These are phyloP conservation scores for Apium graveolens DNA, from an alignment of 129 eudicot species.

Conservation along the genomic window DNA sequence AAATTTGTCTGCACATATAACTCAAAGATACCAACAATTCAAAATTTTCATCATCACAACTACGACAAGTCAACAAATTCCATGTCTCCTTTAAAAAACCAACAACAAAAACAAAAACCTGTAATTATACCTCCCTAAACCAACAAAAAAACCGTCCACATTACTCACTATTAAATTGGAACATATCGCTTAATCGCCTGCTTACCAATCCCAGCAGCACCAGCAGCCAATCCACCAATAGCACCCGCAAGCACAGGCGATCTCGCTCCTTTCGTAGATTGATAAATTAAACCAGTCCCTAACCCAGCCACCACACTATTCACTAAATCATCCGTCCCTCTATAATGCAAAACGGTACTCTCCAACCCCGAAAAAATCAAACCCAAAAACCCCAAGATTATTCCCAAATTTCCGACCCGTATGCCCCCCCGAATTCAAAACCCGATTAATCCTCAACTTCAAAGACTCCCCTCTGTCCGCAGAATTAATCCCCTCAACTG, in stretches of 20 bases:
- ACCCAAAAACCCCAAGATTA: constrained; percentile 13
- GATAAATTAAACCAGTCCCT: constrained; percentile 18
- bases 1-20: not conserved
- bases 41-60: not conserved
- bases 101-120: not conserved
- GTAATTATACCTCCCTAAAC: not conserved
- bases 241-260: constrained; percentile 23
- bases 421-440: constrained; percentile 20
- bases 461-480: constrained; percentile 12
- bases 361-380: constrained; percentile 21
- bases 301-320: constrained; percentile 22
- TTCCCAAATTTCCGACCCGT: constrained; percentile 17
- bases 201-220: constrained; percentile 13
- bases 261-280: constrained; percentile 12
- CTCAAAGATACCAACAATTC: not conserved
- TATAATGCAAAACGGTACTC: constrained; percentile 15
- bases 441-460: constrained; percentile 15
- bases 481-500: constrained; percentile 1
- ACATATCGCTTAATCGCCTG: constrained; percentile 18
- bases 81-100: not conserved
- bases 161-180: not conserved
- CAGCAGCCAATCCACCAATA: constrained; percentile 23
- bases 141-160: not conserved
- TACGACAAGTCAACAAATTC: constrained; percentile 4
- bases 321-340: constrained; percentile 15